Evolutionary conservation across 345 rosid genomes (phyloP), one percentile per base, ranked within the genome.

Genomic region (Aegle marmelos): DNA sequence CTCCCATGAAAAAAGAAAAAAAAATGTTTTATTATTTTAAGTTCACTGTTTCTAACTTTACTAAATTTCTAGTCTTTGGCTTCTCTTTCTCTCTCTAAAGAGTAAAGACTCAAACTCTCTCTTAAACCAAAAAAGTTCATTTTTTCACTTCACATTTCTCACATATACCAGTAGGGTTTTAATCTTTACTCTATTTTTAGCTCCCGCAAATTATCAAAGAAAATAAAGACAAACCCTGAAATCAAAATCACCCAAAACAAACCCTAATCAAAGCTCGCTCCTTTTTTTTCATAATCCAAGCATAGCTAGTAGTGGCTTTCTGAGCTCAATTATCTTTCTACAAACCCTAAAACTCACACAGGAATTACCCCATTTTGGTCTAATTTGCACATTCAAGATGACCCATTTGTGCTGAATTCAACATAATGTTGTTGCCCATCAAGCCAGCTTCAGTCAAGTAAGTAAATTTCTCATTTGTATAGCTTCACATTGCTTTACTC

Each of bases 91-190:
- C 79, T 65, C 60, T 77, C 48, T 59, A 76, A 50, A 4, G 41
- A 1, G 45, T 19, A 19, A 67, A 65, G 53, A 73, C 31, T 48
- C 70, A 70, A 50, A 50, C 79, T 78, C 79, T 79, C 74, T 76
- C 50, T 45, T 2, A 7, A 5, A 50, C 76, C 69, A 45, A 39
- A 30, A 72, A 25, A 28, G 59, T 41, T 65, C 64, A 54, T 70
- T 64, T 76, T 39, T 78, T 79, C 83, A 79, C 84, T 78, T 79
- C 75, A 80, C 78, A 74, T 74, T 86, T 79, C 82, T 70, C 84
- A 85, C 83, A 53, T 14, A 21, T 53, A 56, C 79, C 80, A 84
- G 90, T 87, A 91, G 92, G 93, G 89, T 87, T 91, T 85, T 84
- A 72, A 87, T 87, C 89, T 85, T 85, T 74, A 68, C 82, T 86